Conservation (phyloP, 169 alveolate genomes). For the Miamiensis avidus region DNA sequence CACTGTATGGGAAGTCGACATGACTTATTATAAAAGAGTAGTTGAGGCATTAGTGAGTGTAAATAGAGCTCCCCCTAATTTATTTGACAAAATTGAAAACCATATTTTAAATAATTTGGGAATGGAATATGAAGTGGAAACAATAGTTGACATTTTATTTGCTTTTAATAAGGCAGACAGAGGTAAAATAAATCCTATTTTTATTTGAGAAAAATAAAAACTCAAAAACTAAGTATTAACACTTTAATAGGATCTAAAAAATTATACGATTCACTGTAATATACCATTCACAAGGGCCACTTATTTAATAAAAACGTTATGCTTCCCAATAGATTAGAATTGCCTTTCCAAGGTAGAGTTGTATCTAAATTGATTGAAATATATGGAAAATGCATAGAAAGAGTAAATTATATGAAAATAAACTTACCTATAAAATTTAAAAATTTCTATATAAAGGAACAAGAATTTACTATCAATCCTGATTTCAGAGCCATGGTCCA, state of each 20-base stretch:
- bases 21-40: conserved; percentile 34
- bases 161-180: conserved; percentile 28
- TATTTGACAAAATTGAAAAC: conserved; percentile 39
- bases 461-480: neutral
- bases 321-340: conserved; percentile 12
- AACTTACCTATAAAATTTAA: too few species aligned
- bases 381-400: neutral
- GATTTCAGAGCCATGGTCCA: neutral
- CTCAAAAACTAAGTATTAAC: neutral
- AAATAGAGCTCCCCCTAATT: conserved; percentile 38
- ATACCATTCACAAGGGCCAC: conserved; percentile 41
- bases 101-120: conserved; percentile 42
- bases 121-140: conserved; percentile 19
- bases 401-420: neutral
- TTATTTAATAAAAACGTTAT: conserved; percentile 32
- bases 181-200: neutral
- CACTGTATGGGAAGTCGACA: conserved; percentile 44
- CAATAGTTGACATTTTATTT: conserved; percentile 40
- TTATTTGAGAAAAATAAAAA: neutral
- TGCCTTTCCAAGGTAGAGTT: conserved; percentile 32
- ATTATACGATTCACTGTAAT: conserved; percentile 41
- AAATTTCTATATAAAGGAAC: neutral
- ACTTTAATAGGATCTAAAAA: conserved; percentile 17
- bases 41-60: conserved; percentile 33
- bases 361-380: conserved; percentile 27